Base-by-base conservation (phyloP, 2,329 filamentous ascomycete genomes). In the Microsporum ferrugineum region DNA sequence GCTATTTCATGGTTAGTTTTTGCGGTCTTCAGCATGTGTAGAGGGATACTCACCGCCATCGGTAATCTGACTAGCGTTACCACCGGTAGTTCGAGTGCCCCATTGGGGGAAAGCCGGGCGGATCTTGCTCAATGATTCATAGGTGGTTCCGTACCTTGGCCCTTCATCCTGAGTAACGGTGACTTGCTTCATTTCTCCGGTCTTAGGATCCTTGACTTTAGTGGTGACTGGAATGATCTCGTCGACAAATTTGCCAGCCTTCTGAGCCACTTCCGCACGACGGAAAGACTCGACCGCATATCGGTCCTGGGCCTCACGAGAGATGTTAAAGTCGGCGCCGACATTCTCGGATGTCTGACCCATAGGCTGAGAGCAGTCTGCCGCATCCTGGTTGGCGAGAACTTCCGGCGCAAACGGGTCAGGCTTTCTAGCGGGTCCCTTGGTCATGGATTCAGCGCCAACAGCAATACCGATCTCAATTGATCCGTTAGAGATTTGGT, bases 261-360 rank as follows among this genome's bases (percentile, higher is more conserved):
- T 95, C 76, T 97, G 94, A 0, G 94, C 91, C 47, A 76, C 80
- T 79, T 99, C 94, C 33, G 94, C 94, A 56, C 91, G 83, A 66
- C 86, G 83, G 80, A 91, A 99, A 53, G 87, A 91, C 78, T 95
- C 90, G 7, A 88, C 88, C 0, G 94, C 89, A 73, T 86, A 97
- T 66, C 82, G 79, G 75, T 99, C 94, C 77, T 97, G 89, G 72
- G 78, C 77, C 71, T 91, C 85, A 63, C 94, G 84, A 1, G 84
- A 78, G 72, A 99, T 86, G 71, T 87, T 84, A 75, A 97, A 97
- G 77, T 97, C 94, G 57, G 84, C 84, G 68, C 87, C 90, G 33
- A 99, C 91, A 72, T 97, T 97, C 80, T 99, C 94, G 63, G 88
- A 92, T 2, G 94, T 99, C 84, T 95, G 95, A 27, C 94, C 94